phyloP scores from a whole-genome alignment of 805 yeast species.

The Candida endomychidarum region DNA sequence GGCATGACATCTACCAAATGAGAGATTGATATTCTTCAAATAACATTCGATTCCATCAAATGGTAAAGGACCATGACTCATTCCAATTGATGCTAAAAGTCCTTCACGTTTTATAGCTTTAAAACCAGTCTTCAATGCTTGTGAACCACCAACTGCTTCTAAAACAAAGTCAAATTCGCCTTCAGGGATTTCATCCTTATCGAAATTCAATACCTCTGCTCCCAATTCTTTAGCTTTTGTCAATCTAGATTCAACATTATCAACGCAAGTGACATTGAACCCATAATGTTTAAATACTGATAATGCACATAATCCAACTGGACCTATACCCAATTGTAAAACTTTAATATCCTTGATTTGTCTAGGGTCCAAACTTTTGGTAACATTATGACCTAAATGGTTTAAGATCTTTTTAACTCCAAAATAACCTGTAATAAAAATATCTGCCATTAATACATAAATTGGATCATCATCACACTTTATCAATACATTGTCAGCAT shows the following conservation, averaged over 20 bases:
- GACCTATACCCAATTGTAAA: slow-evolving; percentile 60
- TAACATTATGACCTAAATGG: slow-evolving; percentile 32
- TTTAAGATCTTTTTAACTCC: slow-evolving; percentile 54
- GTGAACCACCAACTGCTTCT: slow-evolving; percentile 58
- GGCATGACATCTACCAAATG: slow-evolving; percentile 65
- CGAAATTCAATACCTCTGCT: slow-evolving; percentile 49
- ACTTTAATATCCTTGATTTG: slow-evolving; percentile 25
- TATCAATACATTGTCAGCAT: slow-evolving; percentile 51
- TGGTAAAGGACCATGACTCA: slow-evolving; percentile 58
- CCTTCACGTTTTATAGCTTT: slow-evolving; percentile 59
- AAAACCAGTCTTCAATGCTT: slow-evolving; percentile 52
- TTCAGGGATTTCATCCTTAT: slow-evolving; percentile 40
- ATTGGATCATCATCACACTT: slow-evolving; percentile 49
- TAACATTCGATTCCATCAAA: slow-evolving; percentile 59
- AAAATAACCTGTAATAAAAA: slow-evolving; percentile 62
- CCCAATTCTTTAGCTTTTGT: slow-evolving; percentile 47
- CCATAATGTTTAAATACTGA: slow-evolving; percentile 46
- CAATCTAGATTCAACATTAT: slow-evolving; percentile 48
- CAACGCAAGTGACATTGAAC: slow-evolving; percentile 48
- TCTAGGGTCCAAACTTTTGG: slow-evolving; percentile 17
- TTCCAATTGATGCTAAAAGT: slow-evolving; percentile 57
- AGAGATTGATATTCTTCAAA: slow-evolving; percentile 53
- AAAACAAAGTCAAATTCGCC: slow-evolving; percentile 61
- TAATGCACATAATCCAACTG: slow-evolving; percentile 57
- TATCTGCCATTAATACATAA: slow-evolving; percentile 60